phyloP scores from a whole-genome alignment of 2,329 filamentous ascomycete genomes.

The Sporothrix pseudoabietina region DNA sequence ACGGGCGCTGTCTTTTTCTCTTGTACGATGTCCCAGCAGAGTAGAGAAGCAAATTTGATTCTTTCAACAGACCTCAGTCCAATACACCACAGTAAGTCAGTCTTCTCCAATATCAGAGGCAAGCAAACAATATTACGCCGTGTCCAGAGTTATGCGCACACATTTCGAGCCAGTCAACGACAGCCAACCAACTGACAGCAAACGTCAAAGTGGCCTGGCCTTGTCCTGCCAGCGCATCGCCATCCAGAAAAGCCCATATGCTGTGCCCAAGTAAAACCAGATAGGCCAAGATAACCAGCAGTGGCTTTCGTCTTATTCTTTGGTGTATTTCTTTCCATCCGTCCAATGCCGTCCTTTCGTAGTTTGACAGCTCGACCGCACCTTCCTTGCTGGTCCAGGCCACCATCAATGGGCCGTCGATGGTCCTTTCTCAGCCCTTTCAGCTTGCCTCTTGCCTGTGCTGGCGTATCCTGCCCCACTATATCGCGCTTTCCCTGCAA shows the following conservation, averaged over 20 bases:
- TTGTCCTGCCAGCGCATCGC: conserved; percentile 27
- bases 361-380: not conserved
- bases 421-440: conserved; percentile 18
- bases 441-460: conserved; percentile 12
- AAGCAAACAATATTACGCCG: not conserved
- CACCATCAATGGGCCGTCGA: not conserved
- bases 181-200: conserved; percentile 25
- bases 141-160: not conserved
- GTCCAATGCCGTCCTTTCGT: not conserved
- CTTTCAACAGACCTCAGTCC: not conserved
- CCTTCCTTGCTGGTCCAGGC: not conserved
- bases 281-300: not conserved
- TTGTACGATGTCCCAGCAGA: conserved; percentile 19
- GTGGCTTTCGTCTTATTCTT: not conserved
- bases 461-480: conserved; percentile 22
- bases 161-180: not conserved
- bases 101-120: not conserved
- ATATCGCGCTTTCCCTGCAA: conserved; percentile 4
- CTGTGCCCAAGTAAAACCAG: not conserved
- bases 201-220: not conserved
- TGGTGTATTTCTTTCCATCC: too few species aligned
- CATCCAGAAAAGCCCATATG: not conserved
- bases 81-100: not conserved
- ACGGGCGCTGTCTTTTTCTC: not conserved
- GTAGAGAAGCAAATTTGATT: conserved; percentile 23